Evolutionary conservation across 2,329 filamentous ascomycete genomes (phyloP), one percentile per base, ranked within the genome.

Genomic region (Arthrobotrys musiformis): DNA sequence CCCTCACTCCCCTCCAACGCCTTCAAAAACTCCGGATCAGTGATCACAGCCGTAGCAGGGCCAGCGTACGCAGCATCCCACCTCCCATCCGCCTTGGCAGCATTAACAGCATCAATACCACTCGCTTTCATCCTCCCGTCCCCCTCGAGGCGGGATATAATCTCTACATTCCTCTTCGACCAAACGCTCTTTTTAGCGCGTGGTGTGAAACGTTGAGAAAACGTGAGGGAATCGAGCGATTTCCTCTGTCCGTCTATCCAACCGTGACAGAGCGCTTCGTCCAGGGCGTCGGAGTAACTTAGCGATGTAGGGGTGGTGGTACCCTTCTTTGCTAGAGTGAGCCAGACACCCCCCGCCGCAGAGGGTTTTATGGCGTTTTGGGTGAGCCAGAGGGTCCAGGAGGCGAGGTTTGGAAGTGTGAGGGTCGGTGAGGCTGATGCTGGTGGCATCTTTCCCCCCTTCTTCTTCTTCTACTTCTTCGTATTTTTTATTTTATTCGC

Each of bases 161-260:
- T 86, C 8, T 82, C 83, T 1, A 90, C 87, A 79, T 90, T 90
- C 46, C 88, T 86, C 74, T 86, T 84, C 1, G 88, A 90, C 89
- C 89, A 90, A 5, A 87, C 80, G 79, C 87, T 89, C 35, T 85
- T 85, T 30, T 84, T 81, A 2, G 86, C 85, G 3, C 89, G 87
- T 1, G 88, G 88, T 0, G 88, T 89, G 83, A 89, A 90, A 7
- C 88, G 85, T 79, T 88, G 87, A 0, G 87, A 81, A 81, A 87
- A 89, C 79, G 85, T 85, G 2, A 82, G 79, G 0, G 84, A 84
- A 78, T 89, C 86, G 54, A 84, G 81, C 2, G 82, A 70, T 54
- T 84, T 84, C 1, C 84, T 84, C 79, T 88, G 87, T 0, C 88
- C 87, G 80, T 90, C 88, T 70, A 90, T 90, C 88, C 89, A 90